These are phyloP conservation scores for Syzygium aromaticum DNA, from an alignment of 345 rosid genomes.

Conservation along the genomic window DNA sequence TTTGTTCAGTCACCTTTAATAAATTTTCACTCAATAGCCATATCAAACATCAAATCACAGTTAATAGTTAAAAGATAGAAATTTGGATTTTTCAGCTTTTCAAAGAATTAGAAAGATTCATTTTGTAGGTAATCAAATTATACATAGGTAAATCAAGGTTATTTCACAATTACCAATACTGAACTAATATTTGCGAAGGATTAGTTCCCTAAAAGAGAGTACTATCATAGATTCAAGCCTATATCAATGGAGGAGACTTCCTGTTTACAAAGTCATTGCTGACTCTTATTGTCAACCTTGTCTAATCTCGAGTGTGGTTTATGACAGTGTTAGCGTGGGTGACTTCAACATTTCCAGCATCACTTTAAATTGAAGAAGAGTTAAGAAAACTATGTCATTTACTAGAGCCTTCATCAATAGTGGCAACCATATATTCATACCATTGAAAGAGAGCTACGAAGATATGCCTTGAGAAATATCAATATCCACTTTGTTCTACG, in stretches of 20 bases:
- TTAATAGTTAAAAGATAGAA: not conserved
- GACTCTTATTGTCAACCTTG: not conserved
- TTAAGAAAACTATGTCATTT: not conserved
- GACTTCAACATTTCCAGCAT: not conserved
- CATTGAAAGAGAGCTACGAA: not conserved
- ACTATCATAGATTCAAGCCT: not conserved
- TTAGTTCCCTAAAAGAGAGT: not conserved
- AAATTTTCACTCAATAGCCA: not conserved
- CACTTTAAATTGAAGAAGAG: not conserved
- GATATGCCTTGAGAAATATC: not conserved
- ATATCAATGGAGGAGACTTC: not conserved
- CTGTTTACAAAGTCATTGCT: not conserved
- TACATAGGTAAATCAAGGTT: not conserved
- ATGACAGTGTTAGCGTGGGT: not conserved
- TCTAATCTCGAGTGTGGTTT: not conserved
- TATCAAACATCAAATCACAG: not conserved
- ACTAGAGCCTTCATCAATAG: not conserved
- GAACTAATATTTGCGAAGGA: not conserved
- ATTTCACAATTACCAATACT: not conserved
- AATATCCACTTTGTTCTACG: not conserved
- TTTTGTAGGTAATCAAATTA: not conserved
- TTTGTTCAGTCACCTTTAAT: not conserved
- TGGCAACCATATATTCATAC: not conserved
- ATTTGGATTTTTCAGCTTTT: not conserved
- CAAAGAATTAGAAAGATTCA: not conserved